Base-by-base conservation (phyloP, 1,284 basidiomycete genomes). In the Coriolopsis trogii region DNA sequence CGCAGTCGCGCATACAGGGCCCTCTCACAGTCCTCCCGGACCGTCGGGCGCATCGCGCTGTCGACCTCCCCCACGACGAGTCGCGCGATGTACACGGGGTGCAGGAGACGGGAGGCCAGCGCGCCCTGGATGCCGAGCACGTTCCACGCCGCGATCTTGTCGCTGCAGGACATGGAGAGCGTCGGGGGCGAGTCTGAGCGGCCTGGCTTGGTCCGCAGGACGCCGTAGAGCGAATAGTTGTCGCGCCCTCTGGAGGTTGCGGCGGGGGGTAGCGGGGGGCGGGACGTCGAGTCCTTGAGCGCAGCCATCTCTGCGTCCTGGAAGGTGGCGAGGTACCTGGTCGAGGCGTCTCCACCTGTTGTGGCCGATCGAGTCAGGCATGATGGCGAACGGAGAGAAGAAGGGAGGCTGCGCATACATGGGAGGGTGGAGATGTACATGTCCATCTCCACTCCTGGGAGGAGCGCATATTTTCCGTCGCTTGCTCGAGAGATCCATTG, bases 401-500 rank as follows among this genome's bases (percentile, higher is more conserved):
- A 44, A 9, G 34, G 65, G 26, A 8, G 18, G 15, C n/a, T 28
- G n/a, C n/a, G 24, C 80, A 63, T 63, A 96, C 95, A 92, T 24
- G 95, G 95, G n/a, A 93, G 75, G 2, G 92, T 91, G 1, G 94
- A 97, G 48, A 95, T 78, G 61, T 97, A 98, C 65, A 97, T 75
- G 60, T 77, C 75, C 39, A 94, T 59, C 38, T 72, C 58, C 0
- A 88, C 80, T 1, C 70, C 79, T 0, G 75, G 63, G 43, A 64
- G 72, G 26, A 95, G 68, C 20, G 61, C 53, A 62, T 84, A 89
- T 58, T 66, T 75, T 2, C 74, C 76, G 18, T 74, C 67, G 0
- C 36, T 40, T 26, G 58, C 58, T 44, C 55, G 56, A 31, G 59
- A 59, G 5, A 87, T 73, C 82, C 82, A 86, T 4, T 59, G 36